phyloP scores from a whole-genome alignment of 805 yeast genomes.

The Brettanomyces anomalus region DNA sequence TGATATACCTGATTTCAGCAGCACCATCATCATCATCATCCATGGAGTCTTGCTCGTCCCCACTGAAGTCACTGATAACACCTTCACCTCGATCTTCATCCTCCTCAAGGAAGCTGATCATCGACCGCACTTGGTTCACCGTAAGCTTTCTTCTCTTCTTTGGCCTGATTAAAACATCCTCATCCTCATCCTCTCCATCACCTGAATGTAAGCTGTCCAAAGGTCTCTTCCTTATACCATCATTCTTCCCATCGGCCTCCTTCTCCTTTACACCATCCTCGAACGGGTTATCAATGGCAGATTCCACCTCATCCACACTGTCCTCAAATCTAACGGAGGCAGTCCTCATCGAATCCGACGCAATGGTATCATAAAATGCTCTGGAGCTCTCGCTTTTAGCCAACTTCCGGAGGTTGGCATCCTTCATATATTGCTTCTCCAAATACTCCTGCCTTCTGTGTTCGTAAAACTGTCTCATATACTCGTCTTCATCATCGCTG shows the following conservation, averaged over 20 bases:
- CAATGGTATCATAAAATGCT: conserved; percentile 60
- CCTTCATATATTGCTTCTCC: conserved; percentile 34
- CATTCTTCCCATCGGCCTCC: conserved; percentile 6
- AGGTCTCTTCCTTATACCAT: too few species aligned
- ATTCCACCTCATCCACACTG: conserved; percentile 22
- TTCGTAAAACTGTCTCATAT: conserved; percentile 27
- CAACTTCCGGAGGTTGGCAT: conserved; percentile 33
- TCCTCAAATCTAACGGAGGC: conserved; percentile 17
- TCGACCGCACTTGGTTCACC: conserved; percentile 18
- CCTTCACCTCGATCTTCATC: conserved; percentile 14
- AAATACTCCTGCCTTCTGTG: conserved; percentile 34
- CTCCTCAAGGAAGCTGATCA: conserved; percentile 20
- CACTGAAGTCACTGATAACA: conserved; percentile 5
- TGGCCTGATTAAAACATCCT: conserved; percentile 16
- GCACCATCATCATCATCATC: conserved; percentile 24
- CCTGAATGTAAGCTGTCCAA: too few species aligned
- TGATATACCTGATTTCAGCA: conserved; percentile 28
- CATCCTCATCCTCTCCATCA: conserved; percentile 16
- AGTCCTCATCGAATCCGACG: conserved; percentile 25
- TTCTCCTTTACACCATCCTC: conserved; percentile 18
- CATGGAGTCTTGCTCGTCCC: conserved; percentile 28
- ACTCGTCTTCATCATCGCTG: conserved; percentile 68
- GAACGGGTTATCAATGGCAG: conserved; percentile 16
- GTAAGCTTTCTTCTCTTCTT: conserved; percentile 27
- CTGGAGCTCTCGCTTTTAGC: conserved; percentile 47